Base-by-base conservation (phyloP, 805 yeast species). In the Groenewaldozyma tartarivorans region DNA sequence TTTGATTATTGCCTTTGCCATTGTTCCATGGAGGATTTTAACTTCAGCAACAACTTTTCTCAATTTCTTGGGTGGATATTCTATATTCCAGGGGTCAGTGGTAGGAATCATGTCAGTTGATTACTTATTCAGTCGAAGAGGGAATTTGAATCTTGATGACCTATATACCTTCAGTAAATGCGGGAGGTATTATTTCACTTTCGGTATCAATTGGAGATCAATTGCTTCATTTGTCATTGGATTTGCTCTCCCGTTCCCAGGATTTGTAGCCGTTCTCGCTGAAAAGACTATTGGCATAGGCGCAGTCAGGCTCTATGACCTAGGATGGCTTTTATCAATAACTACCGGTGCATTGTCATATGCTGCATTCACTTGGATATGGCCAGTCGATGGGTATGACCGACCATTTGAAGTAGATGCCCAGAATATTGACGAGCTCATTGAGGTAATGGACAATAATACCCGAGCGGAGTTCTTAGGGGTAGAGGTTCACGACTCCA, bases 161-260 rank as follows among this genome's bases (percentile, higher is more conserved):
- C 50, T 69, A 35, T 74, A 63, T 54, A 55, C 59, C 16, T 52
- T 50, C 20, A 47, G 50, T 21, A 36, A 42, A 13, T 47, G 52
- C 9, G 70, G 69, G 4, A 55, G 56, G 20, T 73, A 69, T 51
- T 67, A 66, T 57, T 67, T 66, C 55, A 56, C 59, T 51, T 45
- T 57, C 20, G 77, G 77, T 5, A 30, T 65, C 45, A 69, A 72
- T 53, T 66, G 64, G 62, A 58, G 69, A 48, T 65, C 67, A 6
- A 42, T 67, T 7, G 42, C 57, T 13, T 59, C 68, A 5, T 69
- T 61, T 41, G 6, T 50, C 13, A 38, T 46, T 21, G 35, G 42
- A n/a, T 38, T 43, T 22, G 38, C 45, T n/a, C 34, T 44, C 32
- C 38, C 38, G 9, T 30, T 46, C 21, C 49, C 49, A 11, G 49